Evolutionary conservation across 257 asterid species (phyloP), one percentile per base, ranked within the genome.

Genomic region (Solanum phureja): DNA sequence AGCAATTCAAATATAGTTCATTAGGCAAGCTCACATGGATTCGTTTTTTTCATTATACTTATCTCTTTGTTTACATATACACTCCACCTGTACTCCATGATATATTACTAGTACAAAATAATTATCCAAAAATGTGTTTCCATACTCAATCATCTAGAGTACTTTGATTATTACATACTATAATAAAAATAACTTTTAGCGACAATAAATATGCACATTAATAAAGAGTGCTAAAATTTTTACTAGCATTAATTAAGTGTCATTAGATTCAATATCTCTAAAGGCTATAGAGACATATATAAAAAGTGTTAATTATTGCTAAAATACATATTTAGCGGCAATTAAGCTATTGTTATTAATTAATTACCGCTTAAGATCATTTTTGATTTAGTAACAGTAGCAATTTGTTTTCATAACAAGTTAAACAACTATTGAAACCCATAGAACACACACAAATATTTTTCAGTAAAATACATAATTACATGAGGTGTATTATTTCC

Each of bases 401-500:
- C 23, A 52, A 52, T 52, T 52, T 52, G 23, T 69, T 69, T 27
- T 12, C 23, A 29, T 5, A 52, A 52, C 62, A 52, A 52, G 62
- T 52, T 27, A 69, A 68, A 49, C 75, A 29, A 69, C 38, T 29
- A 14, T 29, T 69, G 75, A 69, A 69, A 29, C 3, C 49, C 11
- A 4, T 73, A 34, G 16, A 73, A 33, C 29, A 12, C 19, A 16
- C 23, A 16, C 23, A 6, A 52, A 52, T 49, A 49, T 14, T 16
- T 35, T 72, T 93, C 31, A 11, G 13, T 49, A 49, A 49, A 49
- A 49, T 23, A 40, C 21, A 24, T 14, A 77, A 33, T 27, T 23
- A 84, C 79, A 93, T 85, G 46, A 91, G 91, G 75, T 60, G 35
- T 82, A 92, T 73, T 88, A 95, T 95, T 68, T 96, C 94, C 56